Evolutionary conservation across 2,329 filamentous ascomycete species (phyloP).

Genomic region (Raffaelea arxii): DNA sequence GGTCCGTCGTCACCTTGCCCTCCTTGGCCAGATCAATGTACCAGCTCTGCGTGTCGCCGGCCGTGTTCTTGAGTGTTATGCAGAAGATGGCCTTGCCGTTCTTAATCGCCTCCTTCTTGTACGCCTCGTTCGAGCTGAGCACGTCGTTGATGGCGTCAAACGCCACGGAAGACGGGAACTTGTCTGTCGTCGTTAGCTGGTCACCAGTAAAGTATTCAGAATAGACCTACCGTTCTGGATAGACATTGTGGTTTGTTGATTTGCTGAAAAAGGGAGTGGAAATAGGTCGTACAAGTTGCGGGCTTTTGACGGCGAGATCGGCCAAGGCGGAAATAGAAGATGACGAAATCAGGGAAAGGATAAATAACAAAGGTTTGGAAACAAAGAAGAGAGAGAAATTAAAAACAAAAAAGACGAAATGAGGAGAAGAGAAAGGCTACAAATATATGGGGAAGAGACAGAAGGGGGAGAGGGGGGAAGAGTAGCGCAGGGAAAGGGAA

Average conservation of each 20-base stretch:
- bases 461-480: background rate
- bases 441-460: background rate
- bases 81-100: slow-evolving; percentile 79
- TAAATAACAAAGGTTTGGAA: background rate
- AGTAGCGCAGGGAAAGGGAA: slow-evolving; percentile 3
- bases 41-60: slow-evolving; percentile 76
- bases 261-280: background rate
- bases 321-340: background rate
- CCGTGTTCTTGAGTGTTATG: slow-evolving; percentile 84
- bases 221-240: slow-evolving; percentile 10
- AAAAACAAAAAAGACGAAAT: background rate
- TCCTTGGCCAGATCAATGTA: slow-evolving; percentile 91
- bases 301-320: too few relatives aligned
- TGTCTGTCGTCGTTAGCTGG: slow-evolving; percentile 44
- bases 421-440: background rate
- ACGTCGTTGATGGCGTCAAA: slow-evolving; percentile 79
- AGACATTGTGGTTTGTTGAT: slow-evolving; percentile 6
- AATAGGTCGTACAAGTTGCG: background rate
- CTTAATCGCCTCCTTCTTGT: slow-evolving; percentile 77
- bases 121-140: slow-evolving; percentile 58
- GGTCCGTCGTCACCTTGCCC: slow-evolving; percentile 70
- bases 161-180: slow-evolving; percentile 81
- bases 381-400: background rate
- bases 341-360: background rate
- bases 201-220: too few relatives aligned